phyloP scores from a whole-genome alignment of 345 rosid genomes.

The Trapa bicornis region DNA sequence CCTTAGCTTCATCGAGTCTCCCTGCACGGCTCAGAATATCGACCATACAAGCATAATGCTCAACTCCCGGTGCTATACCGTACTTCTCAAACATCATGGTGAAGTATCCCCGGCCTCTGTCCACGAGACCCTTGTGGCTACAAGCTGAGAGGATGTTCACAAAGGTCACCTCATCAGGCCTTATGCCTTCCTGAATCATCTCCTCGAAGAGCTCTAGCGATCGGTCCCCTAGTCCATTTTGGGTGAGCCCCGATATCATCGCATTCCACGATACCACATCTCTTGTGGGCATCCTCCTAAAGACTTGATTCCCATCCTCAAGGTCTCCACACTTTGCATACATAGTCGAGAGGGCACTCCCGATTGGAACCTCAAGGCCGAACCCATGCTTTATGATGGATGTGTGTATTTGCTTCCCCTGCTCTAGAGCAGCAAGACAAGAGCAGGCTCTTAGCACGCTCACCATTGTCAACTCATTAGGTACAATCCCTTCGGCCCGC shows the following conservation, averaged over 20 bases:
- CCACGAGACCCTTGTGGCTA: slow-evolving; percentile 36
- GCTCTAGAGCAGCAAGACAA: slow-evolving; percentile 43
- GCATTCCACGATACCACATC: slow-evolving; percentile 46
- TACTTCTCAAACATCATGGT: slow-evolving; percentile 21
- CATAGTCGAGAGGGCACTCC: slow-evolving; percentile 64
- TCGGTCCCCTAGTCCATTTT: slow-evolving; percentile 27
- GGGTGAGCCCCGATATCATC: slow-evolving; percentile 37
- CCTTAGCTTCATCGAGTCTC: slow-evolving; percentile 36
- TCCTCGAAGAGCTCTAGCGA: slow-evolving; percentile 34
- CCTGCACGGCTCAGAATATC: slow-evolving; percentile 45
- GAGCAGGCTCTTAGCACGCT: slow-evolving; percentile 53
- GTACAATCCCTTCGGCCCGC: slow-evolving; percentile 38
- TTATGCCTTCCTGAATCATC: slow-evolving; percentile 25
- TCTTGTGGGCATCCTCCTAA: slow-evolving; percentile 25
- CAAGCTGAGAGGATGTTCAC: slow-evolving; percentile 49
- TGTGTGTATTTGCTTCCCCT: slow-evolving; percentile 56
- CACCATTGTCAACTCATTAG: slow-evolving; percentile 54
- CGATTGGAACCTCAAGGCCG: slow-evolving; percentile 34
- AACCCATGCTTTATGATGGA: slow-evolving; percentile 36
- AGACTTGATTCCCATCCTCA: slow-evolving; percentile 35
- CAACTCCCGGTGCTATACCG: slow-evolving; percentile 30
- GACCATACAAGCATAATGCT: slow-evolving; percentile 38
- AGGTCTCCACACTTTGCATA: slow-evolving; percentile 63
- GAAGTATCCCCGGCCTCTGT: slow-evolving; percentile 26
- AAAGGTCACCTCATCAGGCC: slow-evolving; percentile 34